A percentile compares a stretch with the other conserved stretches of the same genome.
These are phyloP conservation scores for Elongisporangium undulatum DNA, from an alignment of 352 stramenopile species.

Conservation along the genomic window DNA sequence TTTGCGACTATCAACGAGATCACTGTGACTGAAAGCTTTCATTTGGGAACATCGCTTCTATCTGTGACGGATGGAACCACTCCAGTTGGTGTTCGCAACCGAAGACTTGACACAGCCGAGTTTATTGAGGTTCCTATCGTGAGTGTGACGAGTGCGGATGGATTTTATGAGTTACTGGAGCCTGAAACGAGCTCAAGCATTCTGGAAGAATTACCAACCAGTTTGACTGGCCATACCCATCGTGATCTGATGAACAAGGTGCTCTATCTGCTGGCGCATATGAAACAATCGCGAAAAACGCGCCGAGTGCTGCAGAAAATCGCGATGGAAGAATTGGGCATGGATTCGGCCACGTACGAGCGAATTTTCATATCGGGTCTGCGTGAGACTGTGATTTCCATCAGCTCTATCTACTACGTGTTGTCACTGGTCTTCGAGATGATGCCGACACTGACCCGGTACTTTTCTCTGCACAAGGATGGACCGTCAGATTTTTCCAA, in stretches of 20 bases:
- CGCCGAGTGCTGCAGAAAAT: conserved; percentile 40
- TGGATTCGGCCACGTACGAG: conserved; percentile 31
- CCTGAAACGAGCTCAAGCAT: conserved; percentile 34
- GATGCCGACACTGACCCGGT: conserved; percentile 52
- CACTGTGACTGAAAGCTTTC: conserved; percentile 23
- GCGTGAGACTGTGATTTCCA: conserved; percentile 29
- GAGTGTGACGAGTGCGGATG: conserved; percentile 6
- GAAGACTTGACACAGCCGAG: conserved; percentile 31
- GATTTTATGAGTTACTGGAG: conserved; percentile 15
- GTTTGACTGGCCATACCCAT: conserved; percentile 59
- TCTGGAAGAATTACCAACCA: conserved; percentile 53
- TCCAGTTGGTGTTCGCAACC: conserved; percentile 14
- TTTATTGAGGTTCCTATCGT: conserved; percentile 18
- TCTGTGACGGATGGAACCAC: not conserved
- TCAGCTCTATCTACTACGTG: conserved; percentile 46
- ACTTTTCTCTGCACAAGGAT: conserved; percentile 62
- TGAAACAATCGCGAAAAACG: conserved; percentile 50
- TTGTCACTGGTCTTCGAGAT: conserved; percentile 41
- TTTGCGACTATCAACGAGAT: conserved; percentile 54
- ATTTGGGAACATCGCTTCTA: conserved; percentile 18
- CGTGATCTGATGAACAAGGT: conserved; percentile 64
- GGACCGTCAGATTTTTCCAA: conserved; percentile 60
- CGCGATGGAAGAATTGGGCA: conserved; percentile 41
- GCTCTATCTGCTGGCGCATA: conserved; percentile 58
- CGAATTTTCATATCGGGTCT: conserved; percentile 38